These are phyloP conservation scores for Rhexocercosporidium sp. DNA, from an alignment of 2,329 filamentous ascomycete species.

Conservation along the genomic window DNA sequence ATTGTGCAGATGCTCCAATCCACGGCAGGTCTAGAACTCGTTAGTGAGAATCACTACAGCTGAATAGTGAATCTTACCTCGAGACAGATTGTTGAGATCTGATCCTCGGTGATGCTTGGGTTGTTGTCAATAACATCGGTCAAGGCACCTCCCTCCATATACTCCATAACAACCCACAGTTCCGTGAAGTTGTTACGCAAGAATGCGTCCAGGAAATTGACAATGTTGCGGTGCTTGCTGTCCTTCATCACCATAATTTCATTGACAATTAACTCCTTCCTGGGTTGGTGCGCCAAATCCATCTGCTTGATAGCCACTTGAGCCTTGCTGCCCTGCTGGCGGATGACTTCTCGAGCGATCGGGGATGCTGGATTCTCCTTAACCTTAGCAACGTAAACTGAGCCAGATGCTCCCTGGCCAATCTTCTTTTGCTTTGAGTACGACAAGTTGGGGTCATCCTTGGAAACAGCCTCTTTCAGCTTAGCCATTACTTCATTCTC, in stretches of 20 bases:
- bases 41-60: neutral
- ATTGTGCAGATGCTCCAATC: slow-evolving; percentile 89
- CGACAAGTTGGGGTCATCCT: slow-evolving; percentile 90
- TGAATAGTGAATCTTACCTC: slow-evolving; percentile 67
- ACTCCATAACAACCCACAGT: slow-evolving; percentile 99
- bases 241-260: slow-evolving; percentile 99
- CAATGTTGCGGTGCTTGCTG: slow-evolving; percentile 96
- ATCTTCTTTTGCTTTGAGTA: slow-evolving; percentile 99
- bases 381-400: slow-evolving; percentile 96
- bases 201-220: slow-evolving; percentile 98
- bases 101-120: slow-evolving; percentile 88
- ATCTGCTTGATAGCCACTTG: slow-evolving; percentile 99
- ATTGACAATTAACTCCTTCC: slow-evolving; percentile 98
- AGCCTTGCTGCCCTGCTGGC: slow-evolving; percentile 78
- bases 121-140: slow-evolving; percentile 99
- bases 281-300: slow-evolving; percentile 95
- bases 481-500: slow-evolving; percentile 97
- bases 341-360: slow-evolving; percentile 78
- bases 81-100: slow-evolving; percentile 95
- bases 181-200: slow-evolving; percentile 92
- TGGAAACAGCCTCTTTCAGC: slow-evolving; percentile 91
- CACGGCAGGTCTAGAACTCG: slow-evolving; percentile 81
- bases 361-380: slow-evolving; percentile 85
- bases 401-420: slow-evolving; percentile 95
- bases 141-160: slow-evolving; percentile 97